Evolutionary conservation across 805 yeast species (phyloP), one percentile per base, ranked within the genome.

Genomic region (Ogataea neopini): DNA sequence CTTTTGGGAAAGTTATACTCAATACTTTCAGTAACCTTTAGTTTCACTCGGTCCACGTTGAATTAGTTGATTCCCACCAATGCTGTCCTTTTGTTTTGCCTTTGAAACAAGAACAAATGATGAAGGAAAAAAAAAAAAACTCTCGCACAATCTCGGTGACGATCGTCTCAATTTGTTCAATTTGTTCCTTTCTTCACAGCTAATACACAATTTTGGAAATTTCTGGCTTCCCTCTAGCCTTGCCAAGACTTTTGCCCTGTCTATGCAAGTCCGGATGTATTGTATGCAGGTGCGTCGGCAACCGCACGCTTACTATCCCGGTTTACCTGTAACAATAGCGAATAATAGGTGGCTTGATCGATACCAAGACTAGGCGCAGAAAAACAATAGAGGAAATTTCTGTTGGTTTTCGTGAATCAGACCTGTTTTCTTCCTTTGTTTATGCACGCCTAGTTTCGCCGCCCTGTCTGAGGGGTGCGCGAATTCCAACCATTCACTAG

Each of bases 151-250:
- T 25, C 41, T 23, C 42, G 42, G 42, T 39, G 33, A 26, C 18
- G 33, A 15, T 25, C 33, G 40, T 25, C 33, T 39, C 28, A 14
- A 25, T 17, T 39, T 34, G 32, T 26, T 39, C 28, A 25, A 25
- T 17, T 39, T 34, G 32, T 26, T 39, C 28, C 33, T 32, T 39
- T 39, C 42, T 25, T 25, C 42, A 37, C 40, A 37, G 40, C 20
- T 23, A 20, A 25, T 8, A 23, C 28, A 20, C 28, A 26, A 19
- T 11, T 40, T 40, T 30, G 43, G 43, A 40, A 40, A 40, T 40
- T 40, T 40, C 43, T 40, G 43, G 43, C 43, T 20, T 40, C 28
- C 37, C 42, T 36, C 42, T 14, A 14, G 32, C 42, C 43, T 40
- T 30, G 43, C 43, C 43, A 40, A 40, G 43, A 40, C 43, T 40